phyloP scores from a whole-genome alignment of 371 early-diverging fungal species.

The Mortierella sp. region DNA sequence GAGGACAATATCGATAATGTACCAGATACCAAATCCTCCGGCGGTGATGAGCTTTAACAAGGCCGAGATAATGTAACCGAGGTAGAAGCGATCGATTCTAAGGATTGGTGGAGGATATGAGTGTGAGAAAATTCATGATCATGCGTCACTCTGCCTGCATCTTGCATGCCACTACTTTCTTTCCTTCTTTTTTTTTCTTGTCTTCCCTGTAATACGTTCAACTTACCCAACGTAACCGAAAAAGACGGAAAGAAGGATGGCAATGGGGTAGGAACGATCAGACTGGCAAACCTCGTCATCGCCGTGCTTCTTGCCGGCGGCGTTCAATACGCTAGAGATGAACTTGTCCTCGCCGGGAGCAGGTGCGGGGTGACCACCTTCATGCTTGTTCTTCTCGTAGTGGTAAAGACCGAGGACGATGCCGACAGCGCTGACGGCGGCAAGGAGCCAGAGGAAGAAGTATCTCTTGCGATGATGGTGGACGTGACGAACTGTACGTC shows the following conservation, averaged over 20 bases:
- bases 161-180: no score
- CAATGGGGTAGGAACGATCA: constrained; percentile 53
- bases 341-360: constrained; percentile 24
- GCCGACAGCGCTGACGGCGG: constrained; percentile 32
- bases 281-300: constrained; percentile 34
- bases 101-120: neutral
- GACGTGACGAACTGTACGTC: constrained; percentile 44
- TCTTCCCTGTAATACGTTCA: no score
- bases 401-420: constrained; percentile 41
- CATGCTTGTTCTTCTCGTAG: constrained; percentile 31
- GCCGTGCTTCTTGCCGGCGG: constrained; percentile 21
- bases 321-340: constrained; percentile 11
- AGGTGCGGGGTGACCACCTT: constrained; percentile 8
- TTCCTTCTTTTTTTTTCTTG: no score
- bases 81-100: constrained; percentile 73
- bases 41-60: constrained; percentile 57
- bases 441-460: constrained; percentile 39
- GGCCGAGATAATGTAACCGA: constrained; percentile 70
- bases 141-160: neutral
- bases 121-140: neutral
- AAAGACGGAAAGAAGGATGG: constrained; percentile 52
- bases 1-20: constrained; percentile 51
- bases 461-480: constrained; percentile 48
- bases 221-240: constrained; percentile 55
- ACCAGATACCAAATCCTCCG: constrained; percentile 56